These are phyloP conservation scores for Sideroxylon spinosum DNA, from an alignment of 179 eudicot genomes.

Conservation along the genomic window DNA sequence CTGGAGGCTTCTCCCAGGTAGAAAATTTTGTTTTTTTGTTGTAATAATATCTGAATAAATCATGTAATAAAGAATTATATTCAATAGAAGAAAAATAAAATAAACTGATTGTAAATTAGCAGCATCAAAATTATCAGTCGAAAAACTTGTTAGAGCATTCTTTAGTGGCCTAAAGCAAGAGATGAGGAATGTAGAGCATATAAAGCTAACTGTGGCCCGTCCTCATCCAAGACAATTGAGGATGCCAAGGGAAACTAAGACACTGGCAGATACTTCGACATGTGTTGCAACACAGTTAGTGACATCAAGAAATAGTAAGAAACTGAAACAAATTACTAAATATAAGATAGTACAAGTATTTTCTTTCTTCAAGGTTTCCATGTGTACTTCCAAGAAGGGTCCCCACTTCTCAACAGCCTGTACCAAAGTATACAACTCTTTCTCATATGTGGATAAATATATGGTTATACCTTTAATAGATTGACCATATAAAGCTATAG, in stretches of 20 bases:
- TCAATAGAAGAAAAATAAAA: not conserved
- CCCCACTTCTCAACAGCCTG: no score
- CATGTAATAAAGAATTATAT: not conserved
- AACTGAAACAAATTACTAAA: not conserved
- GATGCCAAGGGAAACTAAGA: constrained; percentile 10
- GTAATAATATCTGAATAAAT: constrained; percentile 60
- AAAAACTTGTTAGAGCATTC: not conserved
- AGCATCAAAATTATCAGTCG: not conserved
- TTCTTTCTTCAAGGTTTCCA: not conserved
- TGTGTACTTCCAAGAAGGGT: no score
- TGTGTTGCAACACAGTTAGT: not conserved
- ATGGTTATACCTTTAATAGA: no score
- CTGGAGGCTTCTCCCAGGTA: constrained; percentile 86
- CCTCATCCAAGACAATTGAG: not conserved
- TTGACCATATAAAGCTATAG: no score
- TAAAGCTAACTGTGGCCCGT: not conserved
- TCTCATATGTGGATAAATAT: no score
- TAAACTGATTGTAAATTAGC: not conserved
- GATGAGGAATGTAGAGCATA: not conserved
- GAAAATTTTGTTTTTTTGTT: constrained; percentile 68
- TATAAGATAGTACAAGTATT: not conserved
- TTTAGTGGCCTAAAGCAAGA: not conserved
- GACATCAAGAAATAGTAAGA: constrained; percentile 9
- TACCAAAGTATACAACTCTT: no score
- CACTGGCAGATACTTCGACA: not conserved